Evolutionary conservation across 768 basidiomycete species (phyloP), one percentile per base, ranked within the genome.

Genomic region (Tylopilus rubrobrunneus): DNA sequence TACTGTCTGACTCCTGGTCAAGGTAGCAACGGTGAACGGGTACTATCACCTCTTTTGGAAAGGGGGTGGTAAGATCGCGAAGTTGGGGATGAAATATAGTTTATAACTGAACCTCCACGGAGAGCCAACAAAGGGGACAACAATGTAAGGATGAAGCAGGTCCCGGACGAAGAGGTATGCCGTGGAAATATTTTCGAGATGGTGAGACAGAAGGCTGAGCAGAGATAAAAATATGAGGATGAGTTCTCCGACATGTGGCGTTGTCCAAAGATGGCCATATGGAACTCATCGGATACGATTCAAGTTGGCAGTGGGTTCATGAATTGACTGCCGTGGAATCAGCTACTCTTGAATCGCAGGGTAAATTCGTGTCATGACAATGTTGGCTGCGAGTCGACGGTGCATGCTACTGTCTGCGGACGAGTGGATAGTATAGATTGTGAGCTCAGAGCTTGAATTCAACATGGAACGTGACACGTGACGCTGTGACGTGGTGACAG

Each of bases 401-500:
- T 19, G 19, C 19, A 34, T 34, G 34, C 14, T 17, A 17, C 36
- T 17, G 25, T 25, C 25, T 37, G 17, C 36, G 36, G 17, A 37
- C 36, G 6, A 37, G 36, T 15, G 34, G 11, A 37, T 37, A 17
- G 15, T 17, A 19, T 37, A 14, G 15, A 37, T 25, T 25, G 25
- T 25, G 25, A 25, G 5, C 25, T 25, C 5, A 5, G 25, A 25
- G 5, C 25, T 25, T 25, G 25, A 25, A 25, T 25, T 25, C 25
- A 25, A 4, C 25, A 25, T 25, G 25, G 14, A 37, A 17, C 4
- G 17, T 37, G 5, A 17, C 17, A 40, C 15, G 62, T 62, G 56
- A 62, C 25, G 25, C 48, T 28, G 62, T 69, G 55, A 62, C 58
- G 15, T 0, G 21, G 67, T 67, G 52, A 69, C 61, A 34, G 25